phyloP scores from a whole-genome alignment of 169 alveolate genomes.

The Eimeria acervulina region DNA sequence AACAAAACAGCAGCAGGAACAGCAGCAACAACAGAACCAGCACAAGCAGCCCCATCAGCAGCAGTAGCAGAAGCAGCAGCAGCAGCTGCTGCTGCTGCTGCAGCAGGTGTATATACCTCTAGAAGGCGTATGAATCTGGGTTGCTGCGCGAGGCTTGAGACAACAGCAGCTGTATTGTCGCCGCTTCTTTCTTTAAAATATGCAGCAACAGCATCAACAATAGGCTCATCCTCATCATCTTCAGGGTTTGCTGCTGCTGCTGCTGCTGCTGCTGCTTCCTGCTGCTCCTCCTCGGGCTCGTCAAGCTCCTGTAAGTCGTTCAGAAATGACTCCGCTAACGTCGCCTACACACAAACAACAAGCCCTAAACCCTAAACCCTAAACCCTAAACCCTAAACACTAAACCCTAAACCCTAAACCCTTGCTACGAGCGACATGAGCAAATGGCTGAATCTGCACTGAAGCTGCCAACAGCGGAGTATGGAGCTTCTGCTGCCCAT shows the following conservation, averaged over 20 bases:
- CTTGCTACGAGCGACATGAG: no score
- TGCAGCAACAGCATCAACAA: slow-evolving; percentile 92
- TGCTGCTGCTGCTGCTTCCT: slow-evolving; percentile 67
- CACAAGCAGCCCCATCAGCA: not conserved
- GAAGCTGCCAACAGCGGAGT: not conserved
- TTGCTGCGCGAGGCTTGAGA: no score
- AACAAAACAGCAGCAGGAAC: not conserved
- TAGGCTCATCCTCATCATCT: slow-evolving; percentile 90
- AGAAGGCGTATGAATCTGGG: no score
- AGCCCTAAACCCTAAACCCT: slow-evolving; percentile 10
- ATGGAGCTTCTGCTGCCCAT: no score
- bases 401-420: not conserved
- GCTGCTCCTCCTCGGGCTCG: slow-evolving; percentile 21
- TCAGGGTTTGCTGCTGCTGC: slow-evolving; percentile 16
- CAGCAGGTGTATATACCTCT: no score
- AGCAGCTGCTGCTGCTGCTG: not conserved
- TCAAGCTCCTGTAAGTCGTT: slow-evolving; percentile 23
- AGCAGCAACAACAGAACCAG: slow-evolving; percentile 27
- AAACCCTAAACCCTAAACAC: slow-evolving; percentile 22
- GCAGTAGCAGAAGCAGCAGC: not conserved
- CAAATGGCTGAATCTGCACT: no score
- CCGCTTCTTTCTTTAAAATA: slow-evolving; percentile 80
- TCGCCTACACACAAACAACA: slow-evolving; percentile 12
- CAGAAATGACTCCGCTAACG: slow-evolving; percentile 40
- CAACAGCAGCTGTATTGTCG: not conserved